Evolutionary conservation across 2,329 filamentous ascomycete genomes (phyloP), one percentile per base, ranked within the genome.

Genomic region (Xylariaceae sp.): DNA sequence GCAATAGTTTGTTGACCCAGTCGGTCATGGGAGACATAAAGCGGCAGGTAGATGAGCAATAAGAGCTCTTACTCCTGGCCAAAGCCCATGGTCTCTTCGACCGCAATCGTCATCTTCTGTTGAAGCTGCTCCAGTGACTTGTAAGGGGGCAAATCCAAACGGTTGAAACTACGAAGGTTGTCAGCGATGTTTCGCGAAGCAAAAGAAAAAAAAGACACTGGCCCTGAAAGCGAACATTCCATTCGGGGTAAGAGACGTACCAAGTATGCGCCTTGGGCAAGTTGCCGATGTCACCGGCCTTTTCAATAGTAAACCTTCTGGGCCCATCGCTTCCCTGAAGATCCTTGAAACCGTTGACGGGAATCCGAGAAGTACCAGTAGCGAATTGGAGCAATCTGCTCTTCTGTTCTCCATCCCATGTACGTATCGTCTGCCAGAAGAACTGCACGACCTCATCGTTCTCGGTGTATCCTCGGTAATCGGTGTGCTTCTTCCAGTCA

Each of bases 401-500:
- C 78, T 99, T 99, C 73, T 99, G 94, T 73, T 99, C 94, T 28
- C 94, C 91, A 69, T 99, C 94, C 94, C 94, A 99, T 56, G 84
- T 90, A 60, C 93, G 87, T 60, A 99, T 94, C 55, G 89, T 93
- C 78, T 96, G 92, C 94, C 94, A 99, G 82, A 99, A 99, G 78
- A 95, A 92, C 71, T 95, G 89, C 60, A 99, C 94, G 22, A 99
- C 94, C 67, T 97, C 90, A 65, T 99, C 94, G 51, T 87, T 91
- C 74, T 99, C 94, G 10, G 95, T 97, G 80, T 99, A 99, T 49
- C 94, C 94, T 63, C 94, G 88, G 73, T 99, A 99, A 69, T 99
- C 94, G 43, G 94, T 99, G 75, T 99, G 94, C 79, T 99, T 99
- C 87, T 99, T 97, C 94, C 94, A 99, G 73, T 99, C 94, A 55